phyloP scores from a whole-genome alignment of 208 protist species.

The Leishmania mexicana region DNA sequence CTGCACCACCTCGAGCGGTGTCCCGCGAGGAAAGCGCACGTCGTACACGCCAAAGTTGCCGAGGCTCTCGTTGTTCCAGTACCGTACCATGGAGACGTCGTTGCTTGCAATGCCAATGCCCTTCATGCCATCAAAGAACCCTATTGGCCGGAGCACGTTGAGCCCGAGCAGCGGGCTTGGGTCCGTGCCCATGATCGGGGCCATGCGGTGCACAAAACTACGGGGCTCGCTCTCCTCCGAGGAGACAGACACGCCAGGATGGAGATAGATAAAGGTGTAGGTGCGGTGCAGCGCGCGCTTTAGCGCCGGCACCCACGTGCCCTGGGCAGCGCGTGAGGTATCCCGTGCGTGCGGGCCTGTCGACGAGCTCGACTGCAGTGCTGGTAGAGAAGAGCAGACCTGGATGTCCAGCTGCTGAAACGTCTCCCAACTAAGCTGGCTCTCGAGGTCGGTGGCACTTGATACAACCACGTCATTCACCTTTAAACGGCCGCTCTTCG shows the following conservation, averaged over 20 bases:
- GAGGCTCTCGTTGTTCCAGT: conserved; percentile 91
- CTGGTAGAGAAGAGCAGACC: conserved; percentile 43
- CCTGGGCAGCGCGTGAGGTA: background rate
- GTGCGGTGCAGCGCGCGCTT: conserved; percentile 83
- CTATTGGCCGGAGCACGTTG: conserved; percentile 82
- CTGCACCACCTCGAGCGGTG: conserved; percentile 56
- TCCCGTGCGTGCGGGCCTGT: background rate
- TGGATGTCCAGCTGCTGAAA: conserved; percentile 79
- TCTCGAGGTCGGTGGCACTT: conserved; percentile 52
- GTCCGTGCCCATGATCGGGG: conserved; percentile 43
- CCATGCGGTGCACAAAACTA: conserved; percentile 85
- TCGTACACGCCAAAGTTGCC: conserved; percentile 89
- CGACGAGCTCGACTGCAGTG: conserved; percentile 14
- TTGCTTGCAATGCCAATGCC: conserved; percentile 79
- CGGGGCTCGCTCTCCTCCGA: conserved; percentile 75
- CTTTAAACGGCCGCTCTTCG: conserved; percentile 45
- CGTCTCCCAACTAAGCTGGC: conserved; percentile 76
- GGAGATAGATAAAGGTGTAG: conserved; percentile 71
- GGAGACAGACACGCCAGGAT: conserved; percentile 69
- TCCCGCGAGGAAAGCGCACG: conserved; percentile 72
- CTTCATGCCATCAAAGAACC: conserved; percentile 79
- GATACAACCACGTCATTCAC: conserved; percentile 64
- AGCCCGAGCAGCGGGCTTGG: conserved; percentile 50
- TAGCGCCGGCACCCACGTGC: conserved; percentile 74
- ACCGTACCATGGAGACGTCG: conserved; percentile 84